Conservation (phyloP, 1,284 basidiomycete species). For the Moesziomyces globuligerus region DNA sequence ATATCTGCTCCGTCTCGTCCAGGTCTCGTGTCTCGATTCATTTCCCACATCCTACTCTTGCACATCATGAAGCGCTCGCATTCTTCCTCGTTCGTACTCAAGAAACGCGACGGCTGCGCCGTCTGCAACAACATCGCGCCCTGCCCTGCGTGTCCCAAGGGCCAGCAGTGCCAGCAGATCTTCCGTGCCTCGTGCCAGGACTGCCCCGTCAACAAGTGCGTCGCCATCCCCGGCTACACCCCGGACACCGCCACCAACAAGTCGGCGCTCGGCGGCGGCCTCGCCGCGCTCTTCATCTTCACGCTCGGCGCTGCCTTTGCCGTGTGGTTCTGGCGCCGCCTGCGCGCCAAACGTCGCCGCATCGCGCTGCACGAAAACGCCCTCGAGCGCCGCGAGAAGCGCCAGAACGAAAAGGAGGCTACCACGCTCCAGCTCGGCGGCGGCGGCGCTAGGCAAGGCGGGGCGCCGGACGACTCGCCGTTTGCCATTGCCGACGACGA, state of each 20-base stretch:
- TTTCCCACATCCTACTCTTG: neutral
- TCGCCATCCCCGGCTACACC: conserved; percentile 20
- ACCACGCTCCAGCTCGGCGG: conserved; percentile 38
- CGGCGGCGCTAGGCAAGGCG: neutral
- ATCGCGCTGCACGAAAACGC: conserved; percentile 34
- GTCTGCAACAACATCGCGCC: conserved; percentile 47
- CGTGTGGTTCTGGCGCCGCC: conserved; percentile 38
- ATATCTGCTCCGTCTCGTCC: neutral
- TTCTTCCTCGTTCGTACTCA: conserved; percentile 27
- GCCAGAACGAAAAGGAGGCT: conserved; percentile 33
- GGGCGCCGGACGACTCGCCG: conserved; percentile 11
- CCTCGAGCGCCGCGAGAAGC: conserved; percentile 36
- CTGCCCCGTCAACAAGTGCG: conserved; percentile 50
- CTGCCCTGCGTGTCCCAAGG: conserved; percentile 36
- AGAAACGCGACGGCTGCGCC: conserved; percentile 44
- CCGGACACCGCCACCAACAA: conserved; percentile 9
- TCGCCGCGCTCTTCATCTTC: conserved; percentile 39
- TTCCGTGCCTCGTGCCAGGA: conserved; percentile 45
- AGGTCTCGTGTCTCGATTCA: no score
- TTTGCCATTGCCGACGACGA: conserved; percentile 35
- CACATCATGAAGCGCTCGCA: conserved; percentile 20
- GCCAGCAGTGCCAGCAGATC: conserved; percentile 48
- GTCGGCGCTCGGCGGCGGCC: conserved; percentile 46
- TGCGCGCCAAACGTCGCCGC: conserved; percentile 25
- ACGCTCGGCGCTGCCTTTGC: conserved; percentile 17